Evolutionary conservation across 106 monocot genomes (phyloP).

Genomic region (Phalaenopsis aphrodite): DNA sequence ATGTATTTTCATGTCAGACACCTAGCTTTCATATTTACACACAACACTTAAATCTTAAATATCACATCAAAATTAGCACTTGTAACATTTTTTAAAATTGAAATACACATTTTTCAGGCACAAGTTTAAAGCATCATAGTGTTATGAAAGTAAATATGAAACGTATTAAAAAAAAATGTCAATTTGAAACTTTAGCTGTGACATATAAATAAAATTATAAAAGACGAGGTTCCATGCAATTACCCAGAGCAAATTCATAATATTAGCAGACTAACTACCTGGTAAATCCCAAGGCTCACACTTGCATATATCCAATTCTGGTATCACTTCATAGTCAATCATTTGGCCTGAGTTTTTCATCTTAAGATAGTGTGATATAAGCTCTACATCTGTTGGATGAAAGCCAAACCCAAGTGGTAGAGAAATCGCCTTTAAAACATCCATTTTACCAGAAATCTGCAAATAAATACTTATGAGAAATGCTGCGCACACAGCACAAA

Average conservation of each 20-base stretch:
- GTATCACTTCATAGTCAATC: slow-evolving; percentile 53
- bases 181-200: no score
- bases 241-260: not conserved
- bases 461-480: not conserved
- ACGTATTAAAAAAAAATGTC: no score
- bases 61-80: no score
- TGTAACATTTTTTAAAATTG: no score
- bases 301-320: slow-evolving; percentile 80
- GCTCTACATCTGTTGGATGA: slow-evolving; percentile 74
- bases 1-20: no score
- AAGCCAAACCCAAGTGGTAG: slow-evolving; percentile 73
- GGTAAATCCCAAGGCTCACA: slow-evolving; percentile 86
- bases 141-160: no score
- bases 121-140: no score
- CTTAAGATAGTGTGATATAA: slow-evolving; percentile 71
- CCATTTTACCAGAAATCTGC: slow-evolving; percentile 24
- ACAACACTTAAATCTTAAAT: no score
- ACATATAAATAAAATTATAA: not conserved
- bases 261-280: slow-evolving; percentile 27
- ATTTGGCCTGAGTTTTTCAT: slow-evolving; percentile 45
- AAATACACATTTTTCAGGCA: no score
- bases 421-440: slow-evolving; percentile 7
- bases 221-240: not conserved
- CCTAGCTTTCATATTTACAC: no score
- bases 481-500: not conserved